phyloP scores from a whole-genome alignment of 352 stramenopile genomes.

The Phytophthora colocasiae region DNA sequence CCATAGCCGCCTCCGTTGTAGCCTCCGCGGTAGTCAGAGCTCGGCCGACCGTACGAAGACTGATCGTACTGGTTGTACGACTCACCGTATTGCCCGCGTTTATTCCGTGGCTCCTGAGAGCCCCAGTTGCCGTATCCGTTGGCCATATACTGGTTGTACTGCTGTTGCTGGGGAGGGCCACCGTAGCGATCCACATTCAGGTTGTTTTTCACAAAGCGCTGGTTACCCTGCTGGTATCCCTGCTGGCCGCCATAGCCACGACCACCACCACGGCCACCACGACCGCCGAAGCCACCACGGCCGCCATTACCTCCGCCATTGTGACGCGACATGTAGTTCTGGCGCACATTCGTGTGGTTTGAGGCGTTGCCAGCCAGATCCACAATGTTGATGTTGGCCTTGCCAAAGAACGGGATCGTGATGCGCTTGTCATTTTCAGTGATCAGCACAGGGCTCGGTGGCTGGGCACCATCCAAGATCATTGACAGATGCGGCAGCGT shows the following conservation, averaged over 20 bases:
- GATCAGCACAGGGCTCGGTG: slow-evolving; percentile 53
- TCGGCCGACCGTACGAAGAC: slow-evolving; percentile 41
- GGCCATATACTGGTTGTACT: slow-evolving; percentile 84
- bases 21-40: slow-evolving; percentile 42
- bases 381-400: slow-evolving; percentile 88
- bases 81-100: slow-evolving; percentile 64
- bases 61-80: slow-evolving; percentile 35
- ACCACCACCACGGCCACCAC: slow-evolving; percentile 32
- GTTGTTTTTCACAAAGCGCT: slow-evolving; percentile 61
- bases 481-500: slow-evolving; percentile 62
- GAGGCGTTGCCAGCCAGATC: slow-evolving; percentile 68
- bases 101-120: slow-evolving; percentile 82
- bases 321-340: slow-evolving; percentile 51
- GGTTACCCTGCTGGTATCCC: slow-evolving; percentile 44
- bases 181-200: slow-evolving; percentile 71
- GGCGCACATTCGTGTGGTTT: slow-evolving; percentile 66
- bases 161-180: slow-evolving; percentile 34
- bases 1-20: slow-evolving; percentile 31
- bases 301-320: slow-evolving; percentile 39
- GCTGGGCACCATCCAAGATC: slow-evolving; percentile 60
- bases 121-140: slow-evolving; percentile 83
- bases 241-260: slow-evolving; percentile 40
- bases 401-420: slow-evolving; percentile 82
- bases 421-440: slow-evolving; percentile 72
- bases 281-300: slow-evolving; percentile 36